A percentile compares a stretch with the other conserved stretches of the same genome.
phyloP scores from a whole-genome alignment of 495 filamentous ascomycete genomes.

The Penicillium flavigenum region DNA sequence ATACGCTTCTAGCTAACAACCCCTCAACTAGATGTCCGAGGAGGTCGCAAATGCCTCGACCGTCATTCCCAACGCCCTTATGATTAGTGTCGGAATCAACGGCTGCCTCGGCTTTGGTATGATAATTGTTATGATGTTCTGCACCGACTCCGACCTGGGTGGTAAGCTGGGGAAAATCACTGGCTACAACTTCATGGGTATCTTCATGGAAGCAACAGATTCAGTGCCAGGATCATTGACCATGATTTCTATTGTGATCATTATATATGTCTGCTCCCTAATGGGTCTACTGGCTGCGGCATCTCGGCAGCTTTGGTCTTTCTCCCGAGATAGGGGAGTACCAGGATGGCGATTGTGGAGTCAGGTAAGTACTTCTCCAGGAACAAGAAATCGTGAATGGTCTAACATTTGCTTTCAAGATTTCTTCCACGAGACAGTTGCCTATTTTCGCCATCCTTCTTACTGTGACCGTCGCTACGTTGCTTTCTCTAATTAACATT shows the following conservation, averaged over 20 bases:
- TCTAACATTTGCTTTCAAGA: slow-evolving; percentile 9
- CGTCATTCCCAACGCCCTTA: slow-evolving; percentile 34
- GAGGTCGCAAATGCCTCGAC: slow-evolving; percentile 42
- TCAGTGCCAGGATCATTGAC: slow-evolving; percentile 41
- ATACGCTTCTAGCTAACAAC: slow-evolving; percentile 47
- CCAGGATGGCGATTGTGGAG: slow-evolving; percentile 51
- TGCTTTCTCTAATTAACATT: slow-evolving; percentile 46
- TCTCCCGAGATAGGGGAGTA: slow-evolving; percentile 57
- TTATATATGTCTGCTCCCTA: slow-evolving; percentile 36
- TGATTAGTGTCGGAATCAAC: slow-evolving; percentile 40
- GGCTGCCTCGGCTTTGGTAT: slow-evolving; percentile 43
- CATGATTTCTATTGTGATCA: slow-evolving; percentile 32
- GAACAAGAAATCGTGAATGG: neutral
- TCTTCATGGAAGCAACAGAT: slow-evolving; percentile 45
- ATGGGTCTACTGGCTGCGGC: slow-evolving; percentile 50
- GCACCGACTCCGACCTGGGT: slow-evolving; percentile 33
- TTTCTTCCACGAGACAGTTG: slow-evolving; percentile 12
- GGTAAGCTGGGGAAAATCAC: slow-evolving; percentile 34
- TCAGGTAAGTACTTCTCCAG: slow-evolving; percentile 25
- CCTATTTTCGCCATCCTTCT: slow-evolving; percentile 33
- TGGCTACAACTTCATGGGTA: slow-evolving; percentile 50
- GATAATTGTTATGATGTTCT: slow-evolving; percentile 40
- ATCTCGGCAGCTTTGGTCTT: slow-evolving; percentile 56
- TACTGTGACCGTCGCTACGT: slow-evolving; percentile 25
- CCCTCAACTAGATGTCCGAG: slow-evolving; percentile 36